A percentile compares a stretch with the other conserved stretches of the same genome.
These are phyloP conservation scores for Harringtonia aguacate DNA, from an alignment of 2,329 filamentous ascomycete species.

Conservation along the genomic window DNA sequence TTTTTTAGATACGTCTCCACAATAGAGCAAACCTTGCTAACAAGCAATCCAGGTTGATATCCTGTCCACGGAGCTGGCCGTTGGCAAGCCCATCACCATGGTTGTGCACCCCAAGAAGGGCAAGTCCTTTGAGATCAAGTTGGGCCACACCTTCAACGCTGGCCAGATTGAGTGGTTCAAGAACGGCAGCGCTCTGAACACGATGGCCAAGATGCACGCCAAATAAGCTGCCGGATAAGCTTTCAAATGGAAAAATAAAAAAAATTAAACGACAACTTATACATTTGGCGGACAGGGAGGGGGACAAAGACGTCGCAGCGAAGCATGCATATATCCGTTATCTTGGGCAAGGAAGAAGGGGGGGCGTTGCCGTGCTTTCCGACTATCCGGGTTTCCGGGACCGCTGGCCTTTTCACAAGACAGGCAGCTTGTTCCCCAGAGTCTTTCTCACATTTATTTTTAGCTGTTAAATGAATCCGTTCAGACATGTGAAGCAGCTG, in stretches of 20 bases:
- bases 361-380: too few species aligned
- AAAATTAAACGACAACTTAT: too few species aligned
- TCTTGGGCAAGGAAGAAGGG: too few species aligned
- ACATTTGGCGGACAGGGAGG: too few species aligned
- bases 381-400: too few species aligned
- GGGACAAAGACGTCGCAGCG: too few species aligned
- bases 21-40: neutral
- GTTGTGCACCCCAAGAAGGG: constrained; percentile 86
- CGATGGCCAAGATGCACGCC: constrained; percentile 67
- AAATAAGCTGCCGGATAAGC: neutral
- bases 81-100: constrained; percentile 89
- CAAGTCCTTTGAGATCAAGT: constrained; percentile 66
- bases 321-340: too few species aligned
- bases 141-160: constrained; percentile 96
- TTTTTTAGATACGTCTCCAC: neutral
- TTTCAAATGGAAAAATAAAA: neutral
- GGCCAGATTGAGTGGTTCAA: constrained; percentile 98
- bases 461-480: too few species aligned
- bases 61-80: constrained; percentile 75
- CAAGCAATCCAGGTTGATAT: constrained; percentile 53
- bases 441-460: too few species aligned
- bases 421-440: too few species aligned
- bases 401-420: too few species aligned
- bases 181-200: constrained; percentile 95
- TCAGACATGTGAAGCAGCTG: too few species aligned